Evolutionary conservation across 129 eudicot species (phyloP).

Genomic region (Cynara cardunculus): DNA sequence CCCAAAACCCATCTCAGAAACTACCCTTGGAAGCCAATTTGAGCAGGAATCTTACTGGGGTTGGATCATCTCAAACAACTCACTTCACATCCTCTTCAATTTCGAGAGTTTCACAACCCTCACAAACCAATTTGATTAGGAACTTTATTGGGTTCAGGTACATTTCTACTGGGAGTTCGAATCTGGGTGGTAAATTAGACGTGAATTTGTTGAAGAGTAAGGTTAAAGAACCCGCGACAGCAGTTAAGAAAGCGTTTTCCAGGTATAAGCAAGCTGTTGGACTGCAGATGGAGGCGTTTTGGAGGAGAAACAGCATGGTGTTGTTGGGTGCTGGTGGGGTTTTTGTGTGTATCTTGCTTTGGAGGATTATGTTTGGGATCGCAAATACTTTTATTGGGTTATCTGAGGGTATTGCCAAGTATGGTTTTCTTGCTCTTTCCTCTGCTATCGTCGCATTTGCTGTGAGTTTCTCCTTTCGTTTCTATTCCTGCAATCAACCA

Average conservation of each 20-base stretch:
- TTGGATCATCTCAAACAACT: not conserved
- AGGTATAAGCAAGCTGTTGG: constrained; percentile 69
- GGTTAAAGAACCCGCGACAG: constrained; percentile 51
- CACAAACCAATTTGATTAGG: constrained; percentile 27
- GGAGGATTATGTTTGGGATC: constrained; percentile 94
- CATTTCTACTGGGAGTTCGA: constrained; percentile 34
- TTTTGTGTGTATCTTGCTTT: constrained; percentile 67
- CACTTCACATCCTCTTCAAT: constrained; percentile 31
- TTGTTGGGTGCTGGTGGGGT: constrained; percentile 75
- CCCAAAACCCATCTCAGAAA: constrained; percentile 9
- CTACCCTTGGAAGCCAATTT: not conserved
- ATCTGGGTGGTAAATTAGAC: constrained; percentile 40
- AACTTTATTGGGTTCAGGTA: constrained; percentile 54
- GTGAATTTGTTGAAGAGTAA: constrained; percentile 32
- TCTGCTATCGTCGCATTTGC: constrained; percentile 81
- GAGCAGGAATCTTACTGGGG: not conserved
- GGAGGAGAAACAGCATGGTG: constrained; percentile 76
- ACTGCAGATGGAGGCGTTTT: constrained; percentile 88
- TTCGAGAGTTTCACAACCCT: constrained; percentile 16
- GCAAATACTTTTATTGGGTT: constrained; percentile 82
- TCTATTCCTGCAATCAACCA: not conserved
- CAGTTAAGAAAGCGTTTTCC: constrained; percentile 32
- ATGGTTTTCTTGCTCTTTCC: constrained; percentile 96
- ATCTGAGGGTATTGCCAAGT: constrained; percentile 98
- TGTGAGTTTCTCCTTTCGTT: constrained; percentile 57